A percentile compares a stretch with the other conserved stretches of the same genome.
Conservation (phyloP, 805 yeast species). For the Yarrowia sp. region DNA sequence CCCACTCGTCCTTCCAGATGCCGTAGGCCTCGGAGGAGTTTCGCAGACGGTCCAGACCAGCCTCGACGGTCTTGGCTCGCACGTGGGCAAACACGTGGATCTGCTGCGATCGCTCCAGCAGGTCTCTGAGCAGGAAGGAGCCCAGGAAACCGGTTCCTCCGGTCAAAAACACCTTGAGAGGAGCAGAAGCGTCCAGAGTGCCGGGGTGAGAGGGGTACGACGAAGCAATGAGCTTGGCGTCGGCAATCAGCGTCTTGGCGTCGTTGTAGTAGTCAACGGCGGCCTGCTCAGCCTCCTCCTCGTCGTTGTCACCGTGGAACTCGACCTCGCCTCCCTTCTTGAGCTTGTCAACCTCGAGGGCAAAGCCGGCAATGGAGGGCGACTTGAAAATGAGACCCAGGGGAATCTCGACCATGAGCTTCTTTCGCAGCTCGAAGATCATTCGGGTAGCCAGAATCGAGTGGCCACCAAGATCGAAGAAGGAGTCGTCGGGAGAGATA, state of each 20-base stretch:
- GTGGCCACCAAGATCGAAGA: slow-evolving; percentile 98
- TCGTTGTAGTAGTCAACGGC: slow-evolving; percentile 69
- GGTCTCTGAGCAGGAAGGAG: slow-evolving; percentile 80
- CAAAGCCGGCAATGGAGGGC: slow-evolving; percentile 84
- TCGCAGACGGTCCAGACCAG: slow-evolving; percentile 78
- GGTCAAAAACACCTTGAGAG: slow-evolving; percentile 78
- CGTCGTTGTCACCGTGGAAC: slow-evolving; percentile 43
- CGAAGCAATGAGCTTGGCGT: slow-evolving; percentile 51
- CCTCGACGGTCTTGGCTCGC: slow-evolving; percentile 72
- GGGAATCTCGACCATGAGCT: slow-evolving; percentile 80
- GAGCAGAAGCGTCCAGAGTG: slow-evolving; percentile 51
- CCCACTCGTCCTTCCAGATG: slow-evolving; percentile 71
- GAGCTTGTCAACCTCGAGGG: slow-evolving; percentile 70
- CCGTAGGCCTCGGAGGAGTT: slow-evolving; percentile 84
- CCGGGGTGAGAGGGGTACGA: slow-evolving; percentile 56
- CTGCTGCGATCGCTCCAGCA: slow-evolving; percentile 63
- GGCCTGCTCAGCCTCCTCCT: slow-evolving; percentile 47
- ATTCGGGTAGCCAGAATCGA: slow-evolving; percentile 95
- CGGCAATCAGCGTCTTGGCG: slow-evolving; percentile 61
- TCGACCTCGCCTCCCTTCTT: slow-evolving; percentile 56
- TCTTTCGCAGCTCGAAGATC: slow-evolving; percentile 89
- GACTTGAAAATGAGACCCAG: slow-evolving; percentile 86
- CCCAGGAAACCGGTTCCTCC: slow-evolving; percentile 98
- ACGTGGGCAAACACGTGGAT: slow-evolving; percentile 82
- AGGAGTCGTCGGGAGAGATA: slow-evolving; percentile 79